phyloP scores from a whole-genome alignment of 169 alveolate species.

The Neospora caninum region DNA sequence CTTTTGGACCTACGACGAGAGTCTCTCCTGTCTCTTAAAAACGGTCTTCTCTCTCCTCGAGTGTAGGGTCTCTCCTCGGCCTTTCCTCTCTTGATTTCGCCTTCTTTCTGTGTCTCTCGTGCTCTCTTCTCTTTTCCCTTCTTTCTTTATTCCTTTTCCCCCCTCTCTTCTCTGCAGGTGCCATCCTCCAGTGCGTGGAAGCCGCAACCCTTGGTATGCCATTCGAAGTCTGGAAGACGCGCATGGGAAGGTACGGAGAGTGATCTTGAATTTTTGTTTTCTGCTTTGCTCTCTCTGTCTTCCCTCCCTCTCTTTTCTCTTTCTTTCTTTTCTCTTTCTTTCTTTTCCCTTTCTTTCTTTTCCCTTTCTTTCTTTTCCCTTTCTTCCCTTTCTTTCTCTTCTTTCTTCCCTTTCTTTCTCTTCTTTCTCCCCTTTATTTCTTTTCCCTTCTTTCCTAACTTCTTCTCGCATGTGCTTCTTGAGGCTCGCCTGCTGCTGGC shows the following conservation, averaged over 20 bases:
- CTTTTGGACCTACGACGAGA: too few relatives aligned
- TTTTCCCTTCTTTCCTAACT: too few relatives aligned
- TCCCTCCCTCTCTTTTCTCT: neutral
- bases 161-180: slow-evolving; percentile 65
- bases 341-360: neutral
- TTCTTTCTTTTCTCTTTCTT: neutral
- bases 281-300: neutral
- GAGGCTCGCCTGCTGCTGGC: too few relatives aligned
- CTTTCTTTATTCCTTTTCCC: neutral
- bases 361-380: neutral
- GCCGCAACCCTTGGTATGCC: slow-evolving; percentile 85
- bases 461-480: too few relatives aligned
- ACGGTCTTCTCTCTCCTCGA: too few relatives aligned
- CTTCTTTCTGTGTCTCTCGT: too few relatives aligned
- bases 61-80: neutral
- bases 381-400: neutral
- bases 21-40: too few relatives aligned
- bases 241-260: slow-evolving; percentile 77
- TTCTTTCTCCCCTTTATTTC: neutral
- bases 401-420: neutral
- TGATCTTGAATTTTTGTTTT: neutral
- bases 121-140: neutral
- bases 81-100: too few relatives aligned
- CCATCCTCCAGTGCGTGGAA: slow-evolving; percentile 77
- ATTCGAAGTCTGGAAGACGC: slow-evolving; percentile 82